Conservation (phyloP, 768 basidiomycete genomes). For the Hydnomerulius pinastri region DNA sequence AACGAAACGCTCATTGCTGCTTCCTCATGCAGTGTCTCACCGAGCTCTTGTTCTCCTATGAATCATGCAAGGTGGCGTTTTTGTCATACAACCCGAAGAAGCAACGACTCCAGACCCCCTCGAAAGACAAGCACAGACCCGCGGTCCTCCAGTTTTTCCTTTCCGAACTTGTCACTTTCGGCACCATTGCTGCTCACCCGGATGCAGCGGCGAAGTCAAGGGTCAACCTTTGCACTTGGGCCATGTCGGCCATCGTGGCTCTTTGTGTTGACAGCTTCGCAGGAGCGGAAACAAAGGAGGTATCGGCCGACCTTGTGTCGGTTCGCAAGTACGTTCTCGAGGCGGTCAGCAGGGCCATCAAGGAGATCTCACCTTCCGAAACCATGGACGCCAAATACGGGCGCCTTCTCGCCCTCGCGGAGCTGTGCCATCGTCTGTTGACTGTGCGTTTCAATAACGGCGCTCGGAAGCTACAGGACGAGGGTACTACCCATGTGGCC, state of each 20-base stretch:
- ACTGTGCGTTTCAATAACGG: constrained; percentile 69
- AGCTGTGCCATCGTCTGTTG: constrained; percentile 86
- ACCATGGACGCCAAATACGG: constrained; percentile 80
- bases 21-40: constrained; percentile 92
- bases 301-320: constrained; percentile 75
- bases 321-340: constrained; percentile 94
- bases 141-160: constrained; percentile 80
- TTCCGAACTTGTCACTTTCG: constrained; percentile 78
- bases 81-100: constrained; percentile 74
- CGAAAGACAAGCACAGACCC: constrained; percentile 74
- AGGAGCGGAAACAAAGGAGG: constrained; percentile 69
- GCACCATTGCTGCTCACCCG: constrained; percentile 65
- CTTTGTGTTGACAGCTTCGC: constrained; percentile 86
- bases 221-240: constrained; percentile 76
- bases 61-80: constrained; percentile 86
- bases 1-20: constrained; percentile 57
- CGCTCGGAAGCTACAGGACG: constrained; percentile 56
- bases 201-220: constrained; percentile 55
- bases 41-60: constrained; percentile 92
- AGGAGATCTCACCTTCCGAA: constrained; percentile 66
- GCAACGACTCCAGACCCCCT: constrained; percentile 50
- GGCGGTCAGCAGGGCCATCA: constrained; percentile 81
- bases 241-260: constrained; percentile 87
- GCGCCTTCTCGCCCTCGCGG: constrained; percentile 81
- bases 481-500: constrained; percentile 87